Evolutionary conservation across 495 filamentous ascomycete species (phyloP).

Genomic region (Acidomyces sp.): DNA sequence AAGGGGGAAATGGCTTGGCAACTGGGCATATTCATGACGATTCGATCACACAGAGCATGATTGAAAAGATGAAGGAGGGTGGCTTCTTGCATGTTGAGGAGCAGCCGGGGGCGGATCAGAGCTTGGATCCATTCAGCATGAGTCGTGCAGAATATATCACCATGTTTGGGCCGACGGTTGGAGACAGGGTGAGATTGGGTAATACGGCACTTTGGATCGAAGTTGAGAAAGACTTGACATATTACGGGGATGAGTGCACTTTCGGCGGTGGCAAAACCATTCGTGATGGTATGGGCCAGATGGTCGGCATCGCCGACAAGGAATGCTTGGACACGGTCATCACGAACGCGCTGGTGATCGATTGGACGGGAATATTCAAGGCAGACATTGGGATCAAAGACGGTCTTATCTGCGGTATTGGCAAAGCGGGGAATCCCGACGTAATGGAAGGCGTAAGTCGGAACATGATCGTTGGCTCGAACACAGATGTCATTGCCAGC

Average conservation of each 20-base stretch:
- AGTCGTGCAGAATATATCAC: slow-evolving; percentile 62
- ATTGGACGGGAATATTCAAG: slow-evolving; percentile 90
- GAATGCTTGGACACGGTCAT: slow-evolving; percentile 77
- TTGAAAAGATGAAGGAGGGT: slow-evolving; percentile 47
- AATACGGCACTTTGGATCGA: slow-evolving; percentile 82
- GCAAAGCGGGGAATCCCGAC: slow-evolving; percentile 94
- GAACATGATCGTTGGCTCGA: slow-evolving; percentile 70
- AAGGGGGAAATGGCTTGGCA: slow-evolving; percentile 71
- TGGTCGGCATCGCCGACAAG: slow-evolving; percentile 54
- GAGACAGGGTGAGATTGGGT: slow-evolving; percentile 70
- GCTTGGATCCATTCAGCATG: slow-evolving; percentile 52
- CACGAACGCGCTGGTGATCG: slow-evolving; percentile 83
- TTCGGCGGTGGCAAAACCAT: slow-evolving; percentile 95
- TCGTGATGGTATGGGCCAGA: slow-evolving; percentile 93
- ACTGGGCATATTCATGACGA: slow-evolving; percentile 53
- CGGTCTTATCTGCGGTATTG: slow-evolving; percentile 78
- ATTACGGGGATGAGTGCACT: slow-evolving; percentile 85
- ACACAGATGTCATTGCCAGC: slow-evolving; percentile 91
- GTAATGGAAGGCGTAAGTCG: slow-evolving; percentile 80
- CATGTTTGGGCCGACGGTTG: slow-evolving; percentile 90
- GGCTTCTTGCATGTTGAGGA: slow-evolving; percentile 70
- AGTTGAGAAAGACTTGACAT: slow-evolving; percentile 76
- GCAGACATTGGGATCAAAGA: slow-evolving; percentile 92
- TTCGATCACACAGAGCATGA: slow-evolving; percentile 47
- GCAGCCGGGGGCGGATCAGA: slow-evolving; percentile 43